Evolutionary conservation across 2,329 filamentous ascomycete species (phyloP).

Genomic region (Ploettnerulaceae sp.): DNA sequence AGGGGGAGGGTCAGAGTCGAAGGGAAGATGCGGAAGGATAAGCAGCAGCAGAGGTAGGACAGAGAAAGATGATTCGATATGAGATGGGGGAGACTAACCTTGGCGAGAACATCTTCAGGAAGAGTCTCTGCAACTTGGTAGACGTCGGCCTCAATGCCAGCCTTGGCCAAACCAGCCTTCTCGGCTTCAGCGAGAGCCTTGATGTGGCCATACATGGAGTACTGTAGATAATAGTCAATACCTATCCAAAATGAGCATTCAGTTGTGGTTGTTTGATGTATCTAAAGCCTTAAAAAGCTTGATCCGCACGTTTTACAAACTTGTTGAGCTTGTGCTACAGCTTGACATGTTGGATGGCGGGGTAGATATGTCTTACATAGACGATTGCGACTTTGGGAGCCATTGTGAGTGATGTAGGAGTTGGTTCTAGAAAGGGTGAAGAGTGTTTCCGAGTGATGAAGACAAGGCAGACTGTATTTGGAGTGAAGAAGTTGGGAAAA

Average conservation of each 20-base stretch:
- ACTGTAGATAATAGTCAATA: slow-evolving; percentile 54
- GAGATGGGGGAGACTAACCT: slow-evolving; percentile 36
- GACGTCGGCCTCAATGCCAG: slow-evolving; percentile 75
- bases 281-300: not conserved
- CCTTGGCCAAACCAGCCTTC: slow-evolving; percentile 82
- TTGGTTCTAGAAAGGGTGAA: slow-evolving; percentile 2
- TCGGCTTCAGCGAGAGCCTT: slow-evolving; percentile 79
- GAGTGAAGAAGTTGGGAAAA: not conserved
- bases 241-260: too few species aligned
- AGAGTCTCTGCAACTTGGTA: slow-evolving; percentile 80
- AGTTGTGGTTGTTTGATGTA: not conserved
- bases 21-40: not conserved
- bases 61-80: not conserved
- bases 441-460: not conserved
- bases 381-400: slow-evolving; percentile 90
- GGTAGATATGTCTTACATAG: slow-evolving; percentile 64
- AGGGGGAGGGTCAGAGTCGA: not conserved
- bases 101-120: slow-evolving; percentile 70
- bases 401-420: slow-evolving; percentile 54
- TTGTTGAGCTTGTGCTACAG: not conserved
- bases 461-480: too few species aligned
- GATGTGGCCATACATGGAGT: slow-evolving; percentile 94
- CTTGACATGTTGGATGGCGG: slow-evolving; percentile 23
- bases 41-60: not conserved
- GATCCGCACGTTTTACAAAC: not conserved